These are phyloP conservation scores for Heliamphora pulchella DNA, from an alignment of 179 eudicot genomes.

Conservation along the genomic window DNA sequence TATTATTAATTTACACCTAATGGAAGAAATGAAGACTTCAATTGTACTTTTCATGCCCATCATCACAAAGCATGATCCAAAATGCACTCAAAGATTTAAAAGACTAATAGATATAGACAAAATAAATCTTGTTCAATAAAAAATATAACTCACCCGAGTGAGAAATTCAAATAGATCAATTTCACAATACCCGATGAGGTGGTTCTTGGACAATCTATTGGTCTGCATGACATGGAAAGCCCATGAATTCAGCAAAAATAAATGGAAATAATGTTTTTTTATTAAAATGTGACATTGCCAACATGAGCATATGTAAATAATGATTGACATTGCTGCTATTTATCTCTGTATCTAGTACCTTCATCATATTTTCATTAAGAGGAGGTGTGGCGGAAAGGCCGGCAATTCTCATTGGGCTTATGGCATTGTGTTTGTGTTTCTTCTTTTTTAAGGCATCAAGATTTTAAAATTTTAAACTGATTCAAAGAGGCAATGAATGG, in stretches of 20 bases:
- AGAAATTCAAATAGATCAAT: constrained; percentile 63
- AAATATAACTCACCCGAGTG: constrained; percentile 47
- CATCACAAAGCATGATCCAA: neutral
- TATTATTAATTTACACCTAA: neutral
- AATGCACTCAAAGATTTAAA: neutral
- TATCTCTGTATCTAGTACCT: neutral
- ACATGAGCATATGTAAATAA: neutral
- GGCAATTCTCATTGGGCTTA: neutral
- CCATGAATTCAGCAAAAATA: neutral
- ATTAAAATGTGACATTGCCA: neutral
- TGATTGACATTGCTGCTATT: no score
- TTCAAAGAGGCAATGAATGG: neutral
- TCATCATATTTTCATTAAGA: neutral
- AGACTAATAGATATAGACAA: neutral
- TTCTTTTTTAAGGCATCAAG: neutral
- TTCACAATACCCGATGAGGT: constrained; percentile 81
- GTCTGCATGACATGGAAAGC: constrained; percentile 52
- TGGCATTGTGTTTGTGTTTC: neutral
- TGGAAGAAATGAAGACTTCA: neutral
- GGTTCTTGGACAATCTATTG: constrained; percentile 69
- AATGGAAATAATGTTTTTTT: neutral
- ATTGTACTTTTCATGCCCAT: neutral
- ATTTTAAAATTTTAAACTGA: neutral
- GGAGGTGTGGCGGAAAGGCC: neutral
- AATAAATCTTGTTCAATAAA: constrained; percentile 2